Base-by-base conservation (phyloP, 495 filamentous ascomycete species). In the Podospora conica region DNA sequence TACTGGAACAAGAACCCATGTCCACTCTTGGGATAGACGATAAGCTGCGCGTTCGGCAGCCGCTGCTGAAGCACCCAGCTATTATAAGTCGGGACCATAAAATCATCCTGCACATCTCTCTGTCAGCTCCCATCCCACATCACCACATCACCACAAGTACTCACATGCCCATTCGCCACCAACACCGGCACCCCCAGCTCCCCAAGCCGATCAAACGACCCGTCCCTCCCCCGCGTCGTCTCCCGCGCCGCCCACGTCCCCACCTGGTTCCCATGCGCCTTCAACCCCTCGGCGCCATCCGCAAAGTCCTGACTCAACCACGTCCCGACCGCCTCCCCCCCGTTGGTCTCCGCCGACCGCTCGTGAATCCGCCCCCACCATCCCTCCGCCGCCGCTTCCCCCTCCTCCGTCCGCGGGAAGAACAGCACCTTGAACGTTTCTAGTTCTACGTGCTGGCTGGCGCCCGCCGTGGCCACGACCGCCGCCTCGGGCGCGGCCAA, bases 1-100 rank as follows among this genome's bases (percentile, higher is more conserved):
- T 68, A 70, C 66, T 75, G 76, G 40, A 69, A 79, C 23, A 75
- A 56, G 29, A 70, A 72, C 7, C 77, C 73, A 68, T 75, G 73
- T 6, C 70, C 70, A 22, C 72, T 70, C 27, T 73, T 66, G 2
- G 76, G 75, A 65, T 75, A 78, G 22, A 77, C 61, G 53, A 71
- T 53, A 21, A 77, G 64, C 55, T 75, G 70, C 18, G 68, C 74
- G 61, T 74, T 71, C 4, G 73, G 64, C 21, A 79, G 53, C 59
- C 65, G 65, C 64, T 74, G 66, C 68, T 65, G 65, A 68, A 78
- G 25, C 5, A 64, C 59, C 54, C 69, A 77, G 64, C 75, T 77
- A 54, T 75, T 74, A 25, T 61, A 22, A 0, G 75, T 73, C 20
- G 75, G 75, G 12, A 75, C 40, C 66, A 76, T 69, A 27, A 71